Conservation (phyloP, 805 yeast species). For the Myxozyma sirexii region DNA sequence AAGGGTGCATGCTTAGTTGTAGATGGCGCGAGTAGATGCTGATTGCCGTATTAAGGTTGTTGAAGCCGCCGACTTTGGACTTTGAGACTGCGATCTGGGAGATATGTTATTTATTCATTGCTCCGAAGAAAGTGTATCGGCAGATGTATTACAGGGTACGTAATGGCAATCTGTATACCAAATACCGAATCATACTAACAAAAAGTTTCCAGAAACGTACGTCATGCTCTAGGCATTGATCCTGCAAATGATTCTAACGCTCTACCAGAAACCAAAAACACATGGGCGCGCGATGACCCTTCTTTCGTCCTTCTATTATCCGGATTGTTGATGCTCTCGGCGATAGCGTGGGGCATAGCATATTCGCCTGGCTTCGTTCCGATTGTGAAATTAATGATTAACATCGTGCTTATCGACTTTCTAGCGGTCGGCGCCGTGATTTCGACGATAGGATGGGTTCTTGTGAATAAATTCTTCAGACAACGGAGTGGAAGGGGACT, state of each 20-base stretch:
- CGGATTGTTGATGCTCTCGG: constrained; percentile 67
- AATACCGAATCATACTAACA: background rate
- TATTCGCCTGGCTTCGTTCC: constrained; percentile 67
- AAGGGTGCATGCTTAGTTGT: background rate
- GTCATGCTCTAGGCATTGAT: background rate
- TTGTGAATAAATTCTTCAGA: constrained; percentile 65
- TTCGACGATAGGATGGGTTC: constrained; percentile 72
- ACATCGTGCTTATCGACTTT: constrained; percentile 86
- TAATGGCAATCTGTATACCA: background rate
- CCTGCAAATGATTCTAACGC: background rate
- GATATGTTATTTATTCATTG: constrained; percentile 67
- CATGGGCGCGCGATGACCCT: constrained; percentile 92
- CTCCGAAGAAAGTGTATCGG: constrained; percentile 81
- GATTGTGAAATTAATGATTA: constrained; percentile 65
- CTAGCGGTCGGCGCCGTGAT: constrained; percentile 67
- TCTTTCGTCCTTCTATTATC: constrained; percentile 76
- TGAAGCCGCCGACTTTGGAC: constrained; percentile 80
- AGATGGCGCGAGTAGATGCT: background rate
- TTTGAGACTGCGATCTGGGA: constrained; percentile 95
- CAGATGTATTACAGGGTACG: constrained; percentile 69
- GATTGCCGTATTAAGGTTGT: constrained; percentile 44
- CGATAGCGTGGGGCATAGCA: constrained; percentile 88
- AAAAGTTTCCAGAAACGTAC: constrained; percentile 27
- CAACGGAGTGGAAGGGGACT: constrained; percentile 43
- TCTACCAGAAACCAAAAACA: constrained; percentile 68